Percentiles rank a stretch among this genome's conserved stretches.
Conservation (phyloP, 2,329 filamentous ascomycete genomes). For the Cercospora citrullina region DNA sequence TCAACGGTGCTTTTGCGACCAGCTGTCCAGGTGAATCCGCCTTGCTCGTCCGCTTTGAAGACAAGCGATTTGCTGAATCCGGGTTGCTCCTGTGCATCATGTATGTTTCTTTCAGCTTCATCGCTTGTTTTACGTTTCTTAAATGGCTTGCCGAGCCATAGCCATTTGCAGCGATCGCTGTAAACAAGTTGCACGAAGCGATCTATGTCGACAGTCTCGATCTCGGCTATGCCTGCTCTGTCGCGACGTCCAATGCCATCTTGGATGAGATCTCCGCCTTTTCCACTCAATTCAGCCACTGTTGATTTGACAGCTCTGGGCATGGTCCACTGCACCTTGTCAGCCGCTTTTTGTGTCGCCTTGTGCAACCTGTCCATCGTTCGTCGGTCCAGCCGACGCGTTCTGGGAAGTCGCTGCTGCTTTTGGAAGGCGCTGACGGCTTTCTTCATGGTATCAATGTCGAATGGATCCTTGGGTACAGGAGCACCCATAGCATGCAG, state of each 20-base stretch:
- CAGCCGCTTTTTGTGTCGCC: constrained; percentile 85
- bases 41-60: constrained; percentile 60
- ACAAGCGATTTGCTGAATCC: constrained; percentile 42
- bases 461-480: constrained; percentile 87
- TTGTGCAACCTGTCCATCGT: constrained; percentile 80
- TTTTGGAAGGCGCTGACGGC: constrained; percentile 90
- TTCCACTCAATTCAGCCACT: constrained; percentile 88
- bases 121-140: constrained; percentile 50
- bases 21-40: constrained; percentile 48
- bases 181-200: constrained; percentile 74
- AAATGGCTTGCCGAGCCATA: constrained; percentile 88
- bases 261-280: constrained; percentile 90
- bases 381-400: constrained; percentile 75
- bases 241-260: constrained; percentile 85
- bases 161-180: constrained; percentile 85
- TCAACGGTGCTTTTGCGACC: constrained; percentile 53
- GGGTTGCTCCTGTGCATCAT: constrained; percentile 22
- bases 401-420: constrained; percentile 74
- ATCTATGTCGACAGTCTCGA: constrained; percentile 89
- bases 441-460: constrained; percentile 76
- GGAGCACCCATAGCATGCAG: constrained; percentile 81
- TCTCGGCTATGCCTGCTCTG: constrained; percentile 85
- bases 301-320: constrained; percentile 93
- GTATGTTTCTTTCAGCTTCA: constrained; percentile 9
- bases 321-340: constrained; percentile 87